A percentile compares a stretch with the other conserved stretches of the same genome.
These are phyloP conservation scores for Fusarium redolens DNA, from an alignment of 2,329 filamentous ascomycete species.

Conservation along the genomic window DNA sequence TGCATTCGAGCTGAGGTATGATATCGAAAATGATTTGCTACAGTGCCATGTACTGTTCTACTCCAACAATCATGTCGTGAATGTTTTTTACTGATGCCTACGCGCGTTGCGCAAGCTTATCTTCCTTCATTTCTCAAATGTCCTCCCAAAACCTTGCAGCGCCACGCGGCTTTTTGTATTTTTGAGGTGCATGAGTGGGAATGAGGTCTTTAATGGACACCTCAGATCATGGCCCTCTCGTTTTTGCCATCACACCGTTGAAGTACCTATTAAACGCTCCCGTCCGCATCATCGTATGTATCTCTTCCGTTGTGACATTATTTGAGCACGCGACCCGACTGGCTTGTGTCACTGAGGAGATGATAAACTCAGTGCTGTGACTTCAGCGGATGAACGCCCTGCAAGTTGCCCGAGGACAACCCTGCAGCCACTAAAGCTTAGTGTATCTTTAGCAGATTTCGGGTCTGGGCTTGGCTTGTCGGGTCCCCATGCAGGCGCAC, in stretches of 20 bases:
- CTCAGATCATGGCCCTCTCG: slow-evolving; percentile 2
- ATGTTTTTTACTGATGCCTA: slow-evolving; percentile 3
- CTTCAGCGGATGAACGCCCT: slow-evolving; percentile 25
- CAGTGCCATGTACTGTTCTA: neutral
- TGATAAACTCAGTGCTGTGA: neutral
- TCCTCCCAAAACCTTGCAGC: slow-evolving; percentile 42
- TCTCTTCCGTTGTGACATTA: neutral
- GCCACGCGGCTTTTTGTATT: slow-evolving; percentile 39
- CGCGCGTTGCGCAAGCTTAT: slow-evolving; percentile 15
- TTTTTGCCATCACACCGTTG: neutral
- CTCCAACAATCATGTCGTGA: neutral
- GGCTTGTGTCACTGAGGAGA: neutral
- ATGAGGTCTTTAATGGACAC: slow-evolving; percentile 15
- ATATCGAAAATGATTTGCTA: neutral
- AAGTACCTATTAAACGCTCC: neutral
- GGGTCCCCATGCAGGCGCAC: slow-evolving; percentile 8
- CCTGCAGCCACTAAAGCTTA: slow-evolving; percentile 34
- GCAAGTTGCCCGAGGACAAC: slow-evolving; percentile 2
- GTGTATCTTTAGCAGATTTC: slow-evolving; percentile 30
- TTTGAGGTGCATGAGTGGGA: slow-evolving; percentile 18
- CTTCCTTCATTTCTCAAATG: slow-evolving; percentile 17
- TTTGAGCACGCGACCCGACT: slow-evolving; percentile 10
- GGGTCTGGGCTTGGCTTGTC: neutral
- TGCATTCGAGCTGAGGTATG: neutral
- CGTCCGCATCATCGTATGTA: neutral